Percentiles rank a stretch among this genome's conserved stretches.
Evolutionary conservation across 2,329 filamentous ascomycete genomes (phyloP).

Genomic region (Epicoccum sorghinum): DNA sequence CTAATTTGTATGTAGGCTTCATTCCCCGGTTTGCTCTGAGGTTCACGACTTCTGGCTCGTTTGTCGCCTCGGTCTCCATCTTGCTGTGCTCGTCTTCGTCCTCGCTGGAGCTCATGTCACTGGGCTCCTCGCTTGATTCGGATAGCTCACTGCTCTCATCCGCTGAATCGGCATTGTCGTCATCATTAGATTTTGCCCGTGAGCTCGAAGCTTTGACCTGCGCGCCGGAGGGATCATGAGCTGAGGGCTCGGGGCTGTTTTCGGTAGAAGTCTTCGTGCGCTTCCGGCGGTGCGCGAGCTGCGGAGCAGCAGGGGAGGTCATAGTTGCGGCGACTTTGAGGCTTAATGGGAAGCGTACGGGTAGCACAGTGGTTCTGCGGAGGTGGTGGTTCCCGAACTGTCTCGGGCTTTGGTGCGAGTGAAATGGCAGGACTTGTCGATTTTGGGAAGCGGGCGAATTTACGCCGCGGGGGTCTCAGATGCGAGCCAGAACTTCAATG

Average conservation of each 20-base stretch:
- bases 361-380: conserved; percentile 14
- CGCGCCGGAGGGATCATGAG: conserved; percentile 23
- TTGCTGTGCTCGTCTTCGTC: conserved; percentile 29
- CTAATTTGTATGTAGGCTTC: conserved; percentile 42
- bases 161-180: conserved; percentile 30
- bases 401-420: conserved; percentile 16
- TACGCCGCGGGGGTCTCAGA: conserved; percentile 17
- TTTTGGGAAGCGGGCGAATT: conserved; percentile 18
- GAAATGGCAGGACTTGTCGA: conserved; percentile 15
- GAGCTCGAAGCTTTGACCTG: conserved; percentile 24
- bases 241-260: conserved; percentile 29
- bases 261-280: conserved; percentile 32
- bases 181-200: conserved; percentile 22
- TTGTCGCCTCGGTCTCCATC: conserved; percentile 1
- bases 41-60: conserved; percentile 31
- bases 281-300: conserved; percentile 27
- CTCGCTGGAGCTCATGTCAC: conserved; percentile 43
- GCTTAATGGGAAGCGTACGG: neutral
- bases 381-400: conserved; percentile 14
- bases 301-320: conserved; percentile 17
- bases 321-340: conserved; percentile 14
- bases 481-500: conserved; percentile 14
- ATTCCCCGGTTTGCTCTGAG: conserved; percentile 37
- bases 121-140: conserved; percentile 47
- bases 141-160: conserved; percentile 40